Evolutionary conservation across 202 grass and related monocot genomes (phyloP).

Genomic region (Alloteropsis angusta): DNA sequence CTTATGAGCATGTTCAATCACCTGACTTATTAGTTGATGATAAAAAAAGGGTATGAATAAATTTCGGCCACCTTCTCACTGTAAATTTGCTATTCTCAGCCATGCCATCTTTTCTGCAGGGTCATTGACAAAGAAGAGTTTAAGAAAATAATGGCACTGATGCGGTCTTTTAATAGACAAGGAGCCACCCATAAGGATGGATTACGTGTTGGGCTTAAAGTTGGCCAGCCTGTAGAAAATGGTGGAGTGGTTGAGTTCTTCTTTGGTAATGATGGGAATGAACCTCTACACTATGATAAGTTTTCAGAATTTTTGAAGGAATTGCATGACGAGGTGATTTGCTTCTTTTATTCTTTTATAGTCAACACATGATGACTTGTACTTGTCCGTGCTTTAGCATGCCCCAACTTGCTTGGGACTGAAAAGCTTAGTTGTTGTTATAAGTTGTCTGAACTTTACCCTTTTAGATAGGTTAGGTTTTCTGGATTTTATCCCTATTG

Average conservation of each 20-base stretch:
- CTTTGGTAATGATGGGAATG: constrained; percentile 78
- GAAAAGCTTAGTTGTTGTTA: too few relatives aligned
- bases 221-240: constrained; percentile 58
- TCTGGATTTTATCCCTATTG: too few relatives aligned
- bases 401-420: too few relatives aligned
- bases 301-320: constrained; percentile 71
- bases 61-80: constrained; percentile 25
- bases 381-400: too few relatives aligned
- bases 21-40: constrained; percentile 64
- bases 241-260: constrained; percentile 75
- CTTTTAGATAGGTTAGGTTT: too few relatives aligned
- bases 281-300: constrained; percentile 56
- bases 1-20: constrained; percentile 50
- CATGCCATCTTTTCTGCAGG: constrained; percentile 35
- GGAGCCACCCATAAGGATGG: constrained; percentile 70
- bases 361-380: neutral
- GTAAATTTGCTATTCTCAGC: constrained; percentile 27
- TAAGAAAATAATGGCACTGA: constrained; percentile 94
- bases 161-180: constrained; percentile 92
- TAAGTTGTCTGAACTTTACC: too few relatives aligned
- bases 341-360: neutral
- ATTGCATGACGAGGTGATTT: constrained; percentile 73
- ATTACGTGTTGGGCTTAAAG: constrained; percentile 68
- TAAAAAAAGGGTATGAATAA: constrained; percentile 68
- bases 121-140: constrained; percentile 88